Percentiles rank a stretch among this genome's conserved stretches.
Evolutionary conservation across 2,329 filamentous ascomycete species (phyloP).

Genomic region (Trichophyton mentagrophytes): DNA sequence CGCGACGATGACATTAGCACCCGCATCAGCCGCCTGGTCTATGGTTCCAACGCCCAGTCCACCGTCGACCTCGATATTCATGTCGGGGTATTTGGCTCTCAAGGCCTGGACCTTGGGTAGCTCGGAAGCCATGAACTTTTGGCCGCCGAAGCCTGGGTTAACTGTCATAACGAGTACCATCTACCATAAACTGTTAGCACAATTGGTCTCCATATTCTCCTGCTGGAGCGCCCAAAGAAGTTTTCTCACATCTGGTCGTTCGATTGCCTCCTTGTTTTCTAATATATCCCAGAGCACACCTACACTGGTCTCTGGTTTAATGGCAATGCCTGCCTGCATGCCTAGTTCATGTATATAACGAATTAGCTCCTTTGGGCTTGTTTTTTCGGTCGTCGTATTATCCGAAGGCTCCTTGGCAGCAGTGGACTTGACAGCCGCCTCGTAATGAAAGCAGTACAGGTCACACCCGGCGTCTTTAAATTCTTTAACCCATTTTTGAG

Average conservation of each 20-base stretch:
- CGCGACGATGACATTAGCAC: conserved; percentile 95
- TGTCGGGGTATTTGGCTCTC: conserved; percentile 68
- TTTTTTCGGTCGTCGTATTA: conserved; percentile 52
- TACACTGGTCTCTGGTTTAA: conserved; percentile 84
- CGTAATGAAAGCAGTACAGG: conserved; percentile 99
- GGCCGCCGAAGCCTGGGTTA: conserved; percentile 89
- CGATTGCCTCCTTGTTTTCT: conserved; percentile 56
- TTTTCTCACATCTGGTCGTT: conserved; percentile 71
- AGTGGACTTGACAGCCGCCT: conserved; percentile 66
- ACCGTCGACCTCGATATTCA: conserved; percentile 97
- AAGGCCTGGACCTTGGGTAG: conserved; percentile 84
- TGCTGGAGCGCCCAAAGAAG: background rate
- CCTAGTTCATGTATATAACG: conserved; percentile 79
- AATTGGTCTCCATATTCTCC: background rate
- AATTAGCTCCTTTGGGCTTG: conserved; percentile 72
- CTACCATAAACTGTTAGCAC: conserved; percentile 35
- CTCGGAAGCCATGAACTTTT: conserved; percentile 96
- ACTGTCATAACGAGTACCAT: conserved; percentile 99
- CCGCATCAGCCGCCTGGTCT: conserved; percentile 84
- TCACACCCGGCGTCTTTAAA: conserved; percentile 92
- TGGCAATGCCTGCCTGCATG: conserved; percentile 83
- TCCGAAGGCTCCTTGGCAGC: conserved; percentile 68
- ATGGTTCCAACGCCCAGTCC: conserved; percentile 81
- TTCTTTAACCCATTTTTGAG: conserved; percentile 94
- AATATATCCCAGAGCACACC: conserved; percentile 88